Evolutionary conservation across 331 rosid species (phyloP).

Genomic region (Prunus yedoensis): DNA sequence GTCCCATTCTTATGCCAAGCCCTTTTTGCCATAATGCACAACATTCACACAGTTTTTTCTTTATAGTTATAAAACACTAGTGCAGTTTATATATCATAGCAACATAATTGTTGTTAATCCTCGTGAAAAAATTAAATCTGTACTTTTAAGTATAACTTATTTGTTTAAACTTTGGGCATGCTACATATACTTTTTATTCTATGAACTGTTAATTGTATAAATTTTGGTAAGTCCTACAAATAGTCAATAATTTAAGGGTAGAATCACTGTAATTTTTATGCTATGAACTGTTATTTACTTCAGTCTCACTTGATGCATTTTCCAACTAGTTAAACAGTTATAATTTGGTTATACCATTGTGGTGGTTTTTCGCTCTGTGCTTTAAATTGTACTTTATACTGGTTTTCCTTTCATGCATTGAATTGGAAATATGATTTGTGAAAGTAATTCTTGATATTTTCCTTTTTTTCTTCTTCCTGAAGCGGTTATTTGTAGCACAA

Average conservation of each 20-base stretch:
- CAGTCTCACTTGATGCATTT: not conserved
- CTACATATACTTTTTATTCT: not conserved
- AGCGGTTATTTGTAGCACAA: constrained; percentile 79
- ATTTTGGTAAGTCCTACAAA: not conserved
- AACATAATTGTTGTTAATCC: not conserved
- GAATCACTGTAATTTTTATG: not conserved
- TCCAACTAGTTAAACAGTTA: not conserved
- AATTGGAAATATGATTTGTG: not conserved
- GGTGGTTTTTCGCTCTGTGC: not conserved
- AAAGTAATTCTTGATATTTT: not conserved
- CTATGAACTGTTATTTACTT: not conserved
- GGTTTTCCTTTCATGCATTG: not conserved
- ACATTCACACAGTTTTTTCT: not conserved
- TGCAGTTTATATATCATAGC: not conserved
- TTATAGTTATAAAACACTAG: not conserved
- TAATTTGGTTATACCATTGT: not conserved
- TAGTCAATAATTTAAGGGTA: not conserved
- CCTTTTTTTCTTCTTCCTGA: constrained; percentile 29
- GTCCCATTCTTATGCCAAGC: not conserved
- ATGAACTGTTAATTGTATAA: not conserved
- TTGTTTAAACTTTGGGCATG: not conserved
- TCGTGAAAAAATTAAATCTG: not conserved
- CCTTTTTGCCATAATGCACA: not conserved
- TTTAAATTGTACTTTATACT: not conserved
- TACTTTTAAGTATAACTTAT: not conserved